phyloP scores from a whole-genome alignment of 495 filamentous ascomycete species.

The Saxophila tyrrhenica region DNA sequence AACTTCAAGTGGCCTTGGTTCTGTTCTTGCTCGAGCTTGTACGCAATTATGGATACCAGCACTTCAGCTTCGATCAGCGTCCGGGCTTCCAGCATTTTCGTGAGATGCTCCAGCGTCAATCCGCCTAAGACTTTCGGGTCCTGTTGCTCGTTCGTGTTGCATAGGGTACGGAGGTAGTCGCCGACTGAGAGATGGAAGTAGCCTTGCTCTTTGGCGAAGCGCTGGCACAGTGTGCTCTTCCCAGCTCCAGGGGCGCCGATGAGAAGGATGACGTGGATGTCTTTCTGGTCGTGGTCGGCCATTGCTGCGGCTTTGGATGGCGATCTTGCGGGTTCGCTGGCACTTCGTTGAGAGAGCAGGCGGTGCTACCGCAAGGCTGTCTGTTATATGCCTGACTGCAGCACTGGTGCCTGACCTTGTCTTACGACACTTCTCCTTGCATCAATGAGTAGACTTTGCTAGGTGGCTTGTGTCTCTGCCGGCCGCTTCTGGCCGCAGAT shows the following conservation, averaged over 20 bases:
- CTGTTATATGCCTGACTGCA: not conserved
- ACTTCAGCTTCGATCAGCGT: not conserved
- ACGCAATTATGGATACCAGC: not conserved
- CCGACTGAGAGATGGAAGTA: slow-evolving; percentile 1
- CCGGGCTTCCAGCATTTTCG: not conserved
- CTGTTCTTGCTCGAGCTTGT: not conserved
- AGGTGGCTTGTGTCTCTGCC: too few species aligned
- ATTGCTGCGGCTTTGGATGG: not conserved
- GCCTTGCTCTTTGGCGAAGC: not conserved
- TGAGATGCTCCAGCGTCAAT: not conserved
- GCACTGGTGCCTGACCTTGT: not conserved
- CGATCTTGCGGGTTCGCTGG: not conserved
- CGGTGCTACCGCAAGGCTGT: not conserved
- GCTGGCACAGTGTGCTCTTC: slow-evolving; percentile 6
- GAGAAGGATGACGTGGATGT: not conserved
- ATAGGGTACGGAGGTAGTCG: not conserved
- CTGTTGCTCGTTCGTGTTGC: not conserved
- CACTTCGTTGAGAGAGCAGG: not conserved
- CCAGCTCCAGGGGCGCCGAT: slow-evolving; percentile 3
- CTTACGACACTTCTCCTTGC: too few species aligned
- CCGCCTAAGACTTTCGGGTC: not conserved
- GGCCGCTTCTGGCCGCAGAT: too few species aligned
- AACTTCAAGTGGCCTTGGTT: not conserved
- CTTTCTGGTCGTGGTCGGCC: slow-evolving; percentile 1
- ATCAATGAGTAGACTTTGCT: too few species aligned